Evolutionary conservation across 805 yeast species (phyloP), one percentile per base, ranked within the genome.

Genomic region (Candida fluviatilis): DNA sequence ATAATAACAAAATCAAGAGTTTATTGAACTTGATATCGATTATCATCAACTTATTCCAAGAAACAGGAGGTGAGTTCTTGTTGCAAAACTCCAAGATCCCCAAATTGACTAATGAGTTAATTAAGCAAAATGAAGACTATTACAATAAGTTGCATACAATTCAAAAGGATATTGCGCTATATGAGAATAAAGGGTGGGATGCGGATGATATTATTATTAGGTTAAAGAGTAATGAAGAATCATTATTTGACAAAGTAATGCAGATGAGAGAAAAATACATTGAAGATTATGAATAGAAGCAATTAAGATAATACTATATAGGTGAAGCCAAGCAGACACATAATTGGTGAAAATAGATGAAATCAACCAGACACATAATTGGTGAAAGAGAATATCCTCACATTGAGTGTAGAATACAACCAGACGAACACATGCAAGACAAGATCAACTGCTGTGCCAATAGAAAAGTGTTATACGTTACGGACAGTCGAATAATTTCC

Each of bases 31-130:
- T 55, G 10, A 51, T 62, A 7, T 52, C 64, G n/a, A 39, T 66
- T 1, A 42, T 66, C 17, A 42, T 64, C 24, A 53, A 62, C 34
- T 38, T 50, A 3, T 62, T 66, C 43, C 42, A 50, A 8, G 55
- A 53, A 5, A 50, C 61, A 4, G 66, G 60, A 8, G 61, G 58
- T 7, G 69, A 60, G 11, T 57, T 48, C 35, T 46, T 67, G 27
- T 38, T 56, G 19, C 69, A 61, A 36, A 66, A 63, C 48, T 54
- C 69, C n/a, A 62, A 58, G 39, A 49, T 69, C 14, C 73, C 72
- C 11, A 55, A 58, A 29, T 51, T 58, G 26, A 51, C 52, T 7
- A 58, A 52, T 11, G 46, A 40, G 2, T 47, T 65, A 31, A 54
- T 55, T 13, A 45, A 41, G 13, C 37, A 43, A 10, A 51, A 60